phyloP scores from a whole-genome alignment of 2,329 filamentous ascomycete genomes.

The Colletotrichum chrysophilum region DNA sequence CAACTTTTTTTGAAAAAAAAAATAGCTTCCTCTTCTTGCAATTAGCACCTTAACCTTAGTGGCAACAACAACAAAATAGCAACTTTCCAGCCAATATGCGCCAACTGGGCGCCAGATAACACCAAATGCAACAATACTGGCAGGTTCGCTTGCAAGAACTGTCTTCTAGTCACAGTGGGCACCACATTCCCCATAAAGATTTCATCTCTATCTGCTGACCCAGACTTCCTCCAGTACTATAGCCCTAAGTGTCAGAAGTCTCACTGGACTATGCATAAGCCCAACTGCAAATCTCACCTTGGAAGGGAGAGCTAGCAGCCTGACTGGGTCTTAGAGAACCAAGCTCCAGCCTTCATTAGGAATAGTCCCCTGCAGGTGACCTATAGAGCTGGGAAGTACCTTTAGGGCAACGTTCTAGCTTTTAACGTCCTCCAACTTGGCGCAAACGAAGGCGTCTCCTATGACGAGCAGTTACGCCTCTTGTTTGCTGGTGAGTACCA shows the following conservation, averaged over 20 bases:
- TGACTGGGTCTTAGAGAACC: conserved; percentile 28
- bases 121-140: not conserved
- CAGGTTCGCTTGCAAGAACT: not conserved
- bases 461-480: not conserved
- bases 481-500: conserved; percentile 11
- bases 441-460: not conserved
- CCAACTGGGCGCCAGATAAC: not conserved
- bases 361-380: not conserved
- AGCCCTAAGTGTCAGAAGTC: not conserved
- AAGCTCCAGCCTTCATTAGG: conserved; percentile 28
- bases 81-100: not conserved
- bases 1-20: not conserved
- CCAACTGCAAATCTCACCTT: conserved; percentile 32
- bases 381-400: not conserved
- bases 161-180: not conserved
- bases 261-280: conserved; percentile 34
- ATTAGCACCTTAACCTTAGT: no score
- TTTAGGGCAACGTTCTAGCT: conserved; percentile 16
- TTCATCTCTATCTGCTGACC: not conserved
- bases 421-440: not conserved
- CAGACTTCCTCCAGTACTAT: conserved; percentile 21
- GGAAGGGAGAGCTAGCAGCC: conserved; percentile 33
- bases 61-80: not conserved
- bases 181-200: not conserved
- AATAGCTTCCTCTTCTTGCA: no score